Evolutionary conservation across 176 grass and related monocot species (phyloP), one percentile per base, ranked within the genome.

Genomic region (Oryza glaberrima): DNA sequence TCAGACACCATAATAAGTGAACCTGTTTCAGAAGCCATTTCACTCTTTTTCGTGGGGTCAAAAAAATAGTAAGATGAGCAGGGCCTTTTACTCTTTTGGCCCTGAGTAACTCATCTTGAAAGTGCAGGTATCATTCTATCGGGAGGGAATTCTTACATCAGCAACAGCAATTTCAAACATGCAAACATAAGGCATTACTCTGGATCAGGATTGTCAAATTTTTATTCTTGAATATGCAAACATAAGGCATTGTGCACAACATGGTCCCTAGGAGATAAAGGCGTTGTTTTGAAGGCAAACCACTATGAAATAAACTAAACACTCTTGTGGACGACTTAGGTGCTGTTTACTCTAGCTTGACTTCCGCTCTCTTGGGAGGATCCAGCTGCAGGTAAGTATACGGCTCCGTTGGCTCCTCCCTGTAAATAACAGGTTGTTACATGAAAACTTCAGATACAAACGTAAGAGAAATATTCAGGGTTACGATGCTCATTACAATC

Each of bases 311-410:
- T 13, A 70, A 81, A 85, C 13, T 77, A 48, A 25, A 20, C 45
- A 30, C 15, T 7, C 15, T 32, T 69, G 40, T 66, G 67, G 41
- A 35, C 52, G 75, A 34, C 76, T 61, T 43, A 70, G 46, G 54
- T 26, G 43, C 7, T 70, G 56, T 87, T 86, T 92, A 92, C 30
- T 98, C 93, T 68, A 89, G 67, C 70, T 94, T 92, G 73, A 79
- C 67, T 72, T 98, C 93, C 48, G 85, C 81, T 26, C 90, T 92
- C 73, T 81, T 94, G 9, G 90, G 93, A 81, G 89, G 89, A 91
- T 98, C 91, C 75, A 98, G 73, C 75, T 94, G 83, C 44, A 98
- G 79, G 82, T 94, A 94, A 38, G 80, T 85, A 70, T 84, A 98
- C 8, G 90, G 90, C 81, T 95, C 88, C 0, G 86, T 94, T 54